These are phyloP conservation scores for Phoma sp. DNA, from an alignment of 2,329 filamentous ascomycete species.

Conservation along the genomic window DNA sequence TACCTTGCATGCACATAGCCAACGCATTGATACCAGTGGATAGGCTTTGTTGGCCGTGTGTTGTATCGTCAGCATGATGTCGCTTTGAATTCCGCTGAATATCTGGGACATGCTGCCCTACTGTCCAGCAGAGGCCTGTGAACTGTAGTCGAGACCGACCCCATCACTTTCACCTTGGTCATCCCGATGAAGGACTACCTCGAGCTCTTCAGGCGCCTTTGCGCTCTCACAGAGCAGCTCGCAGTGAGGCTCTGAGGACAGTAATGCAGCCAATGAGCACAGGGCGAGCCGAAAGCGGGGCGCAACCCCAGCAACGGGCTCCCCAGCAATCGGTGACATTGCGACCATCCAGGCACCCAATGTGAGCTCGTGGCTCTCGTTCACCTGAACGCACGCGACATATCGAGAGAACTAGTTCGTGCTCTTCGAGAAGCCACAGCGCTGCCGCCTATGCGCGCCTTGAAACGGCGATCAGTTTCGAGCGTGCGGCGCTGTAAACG, in stretches of 20 bases:
- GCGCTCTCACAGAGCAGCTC: no score
- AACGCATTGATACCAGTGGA: neutral
- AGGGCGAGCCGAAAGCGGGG: conserved; percentile 12
- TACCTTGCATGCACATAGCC: conserved; percentile 10
- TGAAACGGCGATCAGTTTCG: conserved; percentile 14
- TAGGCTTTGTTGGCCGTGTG: neutral
- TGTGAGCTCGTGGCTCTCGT: neutral
- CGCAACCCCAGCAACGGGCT: conserved; percentile 22
- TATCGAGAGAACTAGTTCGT: neutral
- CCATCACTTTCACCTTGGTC: no score
- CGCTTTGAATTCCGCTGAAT: neutral
- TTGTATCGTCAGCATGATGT: neutral
- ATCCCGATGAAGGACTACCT: no score
- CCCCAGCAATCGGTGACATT: neutral
- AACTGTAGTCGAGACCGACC: no score
- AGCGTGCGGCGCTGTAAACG: neutral
- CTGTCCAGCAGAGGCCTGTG: no score
- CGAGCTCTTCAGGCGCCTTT: no score
- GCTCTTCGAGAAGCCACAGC: neutral
- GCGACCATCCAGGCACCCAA: neutral
- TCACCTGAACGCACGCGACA: neutral
- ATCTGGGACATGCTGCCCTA: no score
- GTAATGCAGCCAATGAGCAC: conserved; percentile 1
- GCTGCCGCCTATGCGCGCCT: conserved; percentile 2
- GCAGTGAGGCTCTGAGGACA: no score